Percentiles rank a stretch among this genome's conserved stretches.
Evolutionary conservation across 805 yeast species (phyloP).

Genomic region (Kazachstania psychrophila): DNA sequence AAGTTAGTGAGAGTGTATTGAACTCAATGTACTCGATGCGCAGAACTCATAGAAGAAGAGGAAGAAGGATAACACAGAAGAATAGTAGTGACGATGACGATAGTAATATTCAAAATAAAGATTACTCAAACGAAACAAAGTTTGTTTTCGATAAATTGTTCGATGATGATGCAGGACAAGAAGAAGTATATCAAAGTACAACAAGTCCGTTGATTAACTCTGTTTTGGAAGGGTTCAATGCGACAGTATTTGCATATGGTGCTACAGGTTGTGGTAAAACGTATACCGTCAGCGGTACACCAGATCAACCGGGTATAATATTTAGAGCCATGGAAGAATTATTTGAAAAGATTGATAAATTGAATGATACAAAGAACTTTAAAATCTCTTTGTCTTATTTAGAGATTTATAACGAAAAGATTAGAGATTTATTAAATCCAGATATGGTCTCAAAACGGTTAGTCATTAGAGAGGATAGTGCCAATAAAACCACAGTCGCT

Average conservation of each 20-base stretch:
- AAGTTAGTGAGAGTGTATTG: slow-evolving; percentile 22
- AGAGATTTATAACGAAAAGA: slow-evolving; percentile 87
- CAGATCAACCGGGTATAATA: slow-evolving; percentile 68
- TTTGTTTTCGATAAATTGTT: slow-evolving; percentile 78
- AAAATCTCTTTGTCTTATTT: slow-evolving; percentile 64
- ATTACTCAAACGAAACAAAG: slow-evolving; percentile 48
- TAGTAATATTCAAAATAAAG: neutral
- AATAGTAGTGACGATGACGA: neutral
- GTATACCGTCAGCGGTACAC: slow-evolving; percentile 74
- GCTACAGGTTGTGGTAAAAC: slow-evolving; percentile 99
- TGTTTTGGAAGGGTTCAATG: slow-evolving; percentile 75
- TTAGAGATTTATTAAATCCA: slow-evolving; percentile 67
- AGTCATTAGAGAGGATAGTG: slow-evolving; percentile 62
- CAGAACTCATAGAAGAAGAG: slow-evolving; percentile 14
- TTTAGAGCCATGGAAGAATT: slow-evolving; percentile 71
- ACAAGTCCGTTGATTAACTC: slow-evolving; percentile 65
- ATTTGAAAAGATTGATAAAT: slow-evolving; percentile 48
- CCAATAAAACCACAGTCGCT: slow-evolving; percentile 53
- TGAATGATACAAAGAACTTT: slow-evolving; percentile 44
- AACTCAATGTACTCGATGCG: slow-evolving; percentile 24
- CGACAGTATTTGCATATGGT: slow-evolving; percentile 92
- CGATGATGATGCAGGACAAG: slow-evolving; percentile 55
- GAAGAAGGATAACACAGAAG: slow-evolving; percentile 3
- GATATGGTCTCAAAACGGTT: slow-evolving; percentile 38
- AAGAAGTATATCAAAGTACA: slow-evolving; percentile 56